Conservation (phyloP, 2,329 filamentous ascomycete genomes). For the Fusarium veterinarium region DNA sequence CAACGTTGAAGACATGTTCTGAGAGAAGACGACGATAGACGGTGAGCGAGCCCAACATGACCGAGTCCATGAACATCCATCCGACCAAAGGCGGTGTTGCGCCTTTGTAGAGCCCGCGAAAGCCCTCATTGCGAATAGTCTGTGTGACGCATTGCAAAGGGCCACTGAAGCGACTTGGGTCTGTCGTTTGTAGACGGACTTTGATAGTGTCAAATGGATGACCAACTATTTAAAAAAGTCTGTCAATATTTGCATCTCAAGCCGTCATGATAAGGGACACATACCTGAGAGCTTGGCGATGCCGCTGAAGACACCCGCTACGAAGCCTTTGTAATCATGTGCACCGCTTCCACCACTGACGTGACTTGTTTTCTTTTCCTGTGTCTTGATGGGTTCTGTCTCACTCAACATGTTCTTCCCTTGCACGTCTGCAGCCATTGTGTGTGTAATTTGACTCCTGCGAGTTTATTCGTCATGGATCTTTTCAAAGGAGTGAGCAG, state of each 20-base stretch:
- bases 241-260: conserved; percentile 2
- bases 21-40: conserved; percentile 88
- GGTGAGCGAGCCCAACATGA: conserved; percentile 92
- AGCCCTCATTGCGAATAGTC: conserved; percentile 86
- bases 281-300: conserved; percentile 87
- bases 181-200: conserved; percentile 91
- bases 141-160: conserved; percentile 87
- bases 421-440: conserved; percentile 41
- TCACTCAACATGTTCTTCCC: conserved; percentile 9
- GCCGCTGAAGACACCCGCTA: conserved; percentile 94
- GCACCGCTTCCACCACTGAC: conserved; percentile 14
- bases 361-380: conserved; percentile 10
- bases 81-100: conserved; percentile 91
- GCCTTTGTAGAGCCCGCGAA: conserved; percentile 91
- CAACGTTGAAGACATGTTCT: conserved; percentile 78
- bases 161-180: conserved; percentile 80
- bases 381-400: background rate
- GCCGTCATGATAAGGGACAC: conserved; percentile 43
- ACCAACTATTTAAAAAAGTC: conserved; percentile 59
- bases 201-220: conserved; percentile 96
- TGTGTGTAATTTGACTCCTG: background rate
- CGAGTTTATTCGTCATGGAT: conserved; percentile 16
- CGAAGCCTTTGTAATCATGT: conserved; percentile 89
- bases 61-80: conserved; percentile 97
- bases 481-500: background rate